A percentile compares a stretch with the other conserved stretches of the same genome.
Conservation (phyloP, 176 grass and related monocot species). For the Oryza officinalis region DNA sequence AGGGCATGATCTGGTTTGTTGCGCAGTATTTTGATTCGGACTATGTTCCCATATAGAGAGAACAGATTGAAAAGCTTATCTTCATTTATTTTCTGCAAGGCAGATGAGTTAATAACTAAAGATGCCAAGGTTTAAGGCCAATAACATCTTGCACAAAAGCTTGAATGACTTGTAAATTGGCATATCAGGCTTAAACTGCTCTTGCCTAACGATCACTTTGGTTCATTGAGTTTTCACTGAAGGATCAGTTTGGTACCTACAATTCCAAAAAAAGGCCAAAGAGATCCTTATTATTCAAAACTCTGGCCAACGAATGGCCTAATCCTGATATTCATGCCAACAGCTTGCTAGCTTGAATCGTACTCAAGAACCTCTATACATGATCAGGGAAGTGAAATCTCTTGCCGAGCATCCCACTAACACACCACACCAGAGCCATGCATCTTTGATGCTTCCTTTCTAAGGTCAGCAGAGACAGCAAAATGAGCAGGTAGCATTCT, state of each 20-base stretch:
- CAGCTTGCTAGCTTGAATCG: background rate
- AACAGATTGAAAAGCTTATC: conserved; percentile 97
- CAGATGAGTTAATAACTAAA: conserved; percentile 19
- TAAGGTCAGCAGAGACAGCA: background rate
- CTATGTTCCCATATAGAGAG: conserved; percentile 96
- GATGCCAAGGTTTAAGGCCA: background rate
- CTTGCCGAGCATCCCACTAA: background rate
- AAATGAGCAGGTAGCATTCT: background rate
- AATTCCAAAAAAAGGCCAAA: background rate
- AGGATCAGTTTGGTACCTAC: background rate
- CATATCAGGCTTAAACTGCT: background rate
- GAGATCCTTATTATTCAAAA: background rate
- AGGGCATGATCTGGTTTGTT: conserved; percentile 98
- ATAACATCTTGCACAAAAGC: background rate
- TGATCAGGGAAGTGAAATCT: background rate
- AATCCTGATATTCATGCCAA: background rate
- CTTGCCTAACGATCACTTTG: background rate
- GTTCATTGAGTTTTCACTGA: background rate
- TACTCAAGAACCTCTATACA: background rate
- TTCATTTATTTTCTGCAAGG: conserved; percentile 82
- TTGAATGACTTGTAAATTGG: no score
- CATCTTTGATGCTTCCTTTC: background rate
- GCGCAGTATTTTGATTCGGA: conserved; percentile 82
- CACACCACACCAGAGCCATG: background rate
- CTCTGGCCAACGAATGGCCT: background rate